A percentile compares a stretch with the other conserved stretches of the same genome.
Conservation (phyloP, 73 alveolate species). For the Paramecium pentaurelia region DNA sequence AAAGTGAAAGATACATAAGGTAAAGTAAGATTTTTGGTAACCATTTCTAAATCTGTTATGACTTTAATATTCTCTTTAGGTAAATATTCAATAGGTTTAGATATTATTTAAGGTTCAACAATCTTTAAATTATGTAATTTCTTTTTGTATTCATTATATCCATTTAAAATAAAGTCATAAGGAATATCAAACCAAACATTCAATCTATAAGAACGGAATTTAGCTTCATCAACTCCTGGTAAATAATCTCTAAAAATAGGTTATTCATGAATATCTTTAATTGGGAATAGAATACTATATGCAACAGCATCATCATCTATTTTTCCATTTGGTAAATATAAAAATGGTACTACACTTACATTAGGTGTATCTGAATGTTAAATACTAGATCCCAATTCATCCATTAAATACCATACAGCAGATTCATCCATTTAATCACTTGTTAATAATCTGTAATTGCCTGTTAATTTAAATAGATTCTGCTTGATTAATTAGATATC, state of each 20-base stretch:
- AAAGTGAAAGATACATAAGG: constrained; percentile 69
- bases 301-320: constrained; percentile 80
- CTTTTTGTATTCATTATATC: constrained; percentile 64
- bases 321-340: constrained; percentile 77
- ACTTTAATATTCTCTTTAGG: constrained; percentile 68
- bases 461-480: constrained; percentile 78
- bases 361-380: constrained; percentile 92
- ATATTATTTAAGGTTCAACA: constrained; percentile 9
- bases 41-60: constrained; percentile 80
- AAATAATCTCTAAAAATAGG: constrained; percentile 84
- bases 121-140: constrained; percentile 48
- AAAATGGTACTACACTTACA: constrained; percentile 84
- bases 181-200: constrained; percentile 92
- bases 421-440: constrained; percentile 83
- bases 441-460: constrained; percentile 84
- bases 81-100: constrained; percentile 60
- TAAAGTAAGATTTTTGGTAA: constrained; percentile 72
- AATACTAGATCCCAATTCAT: constrained; percentile 88
- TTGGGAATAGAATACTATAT: constrained; percentile 87
- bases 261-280: constrained; percentile 70
- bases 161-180: constrained; percentile 70
- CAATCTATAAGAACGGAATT: constrained; percentile 88
- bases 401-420: constrained; percentile 88
- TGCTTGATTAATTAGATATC: constrained; percentile 65
- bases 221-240: constrained; percentile 78